Conservation (phyloP, 495 filamentous ascomycete genomes). For the Daldinia grandis region DNA sequence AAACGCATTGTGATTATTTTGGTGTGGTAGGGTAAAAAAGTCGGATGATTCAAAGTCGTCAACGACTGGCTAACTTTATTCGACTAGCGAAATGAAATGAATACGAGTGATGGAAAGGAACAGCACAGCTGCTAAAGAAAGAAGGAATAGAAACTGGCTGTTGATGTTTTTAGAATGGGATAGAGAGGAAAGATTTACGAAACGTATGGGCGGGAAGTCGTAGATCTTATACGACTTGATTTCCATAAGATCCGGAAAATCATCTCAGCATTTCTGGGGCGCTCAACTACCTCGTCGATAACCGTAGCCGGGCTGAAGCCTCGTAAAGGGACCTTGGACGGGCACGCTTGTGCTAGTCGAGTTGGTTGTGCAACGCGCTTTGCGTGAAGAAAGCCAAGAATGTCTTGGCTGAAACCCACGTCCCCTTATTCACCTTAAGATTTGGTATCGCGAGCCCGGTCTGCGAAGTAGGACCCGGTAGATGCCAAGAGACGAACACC, state of each 20-base stretch:
- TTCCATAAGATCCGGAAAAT: constrained; percentile 36
- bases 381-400: constrained; percentile 39
- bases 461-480: constrained; percentile 9
- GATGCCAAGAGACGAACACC: constrained; percentile 14
- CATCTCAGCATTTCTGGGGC: constrained; percentile 20
- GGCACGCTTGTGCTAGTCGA: constrained; percentile 28
- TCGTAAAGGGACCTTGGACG: constrained; percentile 11
- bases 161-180: constrained; percentile 45
- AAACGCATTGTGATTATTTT: constrained; percentile 43
- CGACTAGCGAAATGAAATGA: constrained; percentile 20
- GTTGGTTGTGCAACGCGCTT: constrained; percentile 35
- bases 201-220: constrained; percentile 23
- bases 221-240: constrained; percentile 44
- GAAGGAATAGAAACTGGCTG: constrained; percentile 38
- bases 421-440: constrained; percentile 18
- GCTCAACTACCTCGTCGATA: constrained; percentile 16
- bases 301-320: constrained; percentile 21
- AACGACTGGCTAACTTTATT: constrained; percentile 26
- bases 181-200: constrained; percentile 34
- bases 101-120: constrained; percentile 38
- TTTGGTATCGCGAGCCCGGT: constrained; percentile 14
- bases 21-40: not conserved
- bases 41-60: constrained; percentile 13
- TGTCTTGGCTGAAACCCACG: constrained; percentile 40
- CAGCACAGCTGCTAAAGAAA: constrained; percentile 47